phyloP scores from a whole-genome alignment of 192 early-diverging fungal species.

The Gamsiella multidivaricata region DNA sequence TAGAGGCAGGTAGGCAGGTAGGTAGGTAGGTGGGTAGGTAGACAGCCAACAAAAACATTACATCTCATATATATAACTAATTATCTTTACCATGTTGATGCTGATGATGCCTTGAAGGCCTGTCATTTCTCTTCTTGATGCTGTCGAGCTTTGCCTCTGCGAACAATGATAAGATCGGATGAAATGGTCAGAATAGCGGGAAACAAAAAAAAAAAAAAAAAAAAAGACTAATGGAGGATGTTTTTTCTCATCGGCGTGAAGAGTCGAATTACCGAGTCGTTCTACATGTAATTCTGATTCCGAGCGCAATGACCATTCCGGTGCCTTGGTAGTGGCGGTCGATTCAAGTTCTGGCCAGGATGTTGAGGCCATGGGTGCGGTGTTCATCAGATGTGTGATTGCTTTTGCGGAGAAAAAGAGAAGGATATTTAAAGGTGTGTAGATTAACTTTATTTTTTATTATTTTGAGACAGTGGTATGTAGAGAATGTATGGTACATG shows the following conservation, averaged over 20 bases:
- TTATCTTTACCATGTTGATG: background rate
- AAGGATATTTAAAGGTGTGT: too few relatives aligned
- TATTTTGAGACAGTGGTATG: background rate
- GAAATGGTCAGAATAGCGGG: background rate
- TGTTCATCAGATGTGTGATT: background rate
- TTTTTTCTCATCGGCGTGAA: background rate
- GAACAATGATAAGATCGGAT: too few relatives aligned
- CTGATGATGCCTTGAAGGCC: background rate
- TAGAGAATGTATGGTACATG: background rate
- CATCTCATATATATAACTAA: background rate
- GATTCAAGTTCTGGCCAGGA: slow-evolving; percentile 40
- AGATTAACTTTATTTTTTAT: too few relatives aligned
- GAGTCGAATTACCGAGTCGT: slow-evolving; percentile 30
- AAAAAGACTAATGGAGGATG: background rate
- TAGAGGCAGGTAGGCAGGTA: too few relatives aligned
- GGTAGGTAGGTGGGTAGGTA: too few relatives aligned
- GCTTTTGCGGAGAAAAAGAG: too few relatives aligned
- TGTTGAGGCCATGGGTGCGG: background rate
- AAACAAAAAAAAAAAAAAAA: background rate
- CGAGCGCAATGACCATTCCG: slow-evolving; percentile 35
- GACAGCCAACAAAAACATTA: too few relatives aligned
- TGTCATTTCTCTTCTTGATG: slow-evolving; percentile 17
- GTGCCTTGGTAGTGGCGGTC: slow-evolving; percentile 1
- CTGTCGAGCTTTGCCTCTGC: slow-evolving; percentile 40
- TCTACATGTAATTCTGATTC: slow-evolving; percentile 50